Conservation (phyloP, 2,329 filamentous ascomycete species). For the Paracoccidioides brasiliensis region DNA sequence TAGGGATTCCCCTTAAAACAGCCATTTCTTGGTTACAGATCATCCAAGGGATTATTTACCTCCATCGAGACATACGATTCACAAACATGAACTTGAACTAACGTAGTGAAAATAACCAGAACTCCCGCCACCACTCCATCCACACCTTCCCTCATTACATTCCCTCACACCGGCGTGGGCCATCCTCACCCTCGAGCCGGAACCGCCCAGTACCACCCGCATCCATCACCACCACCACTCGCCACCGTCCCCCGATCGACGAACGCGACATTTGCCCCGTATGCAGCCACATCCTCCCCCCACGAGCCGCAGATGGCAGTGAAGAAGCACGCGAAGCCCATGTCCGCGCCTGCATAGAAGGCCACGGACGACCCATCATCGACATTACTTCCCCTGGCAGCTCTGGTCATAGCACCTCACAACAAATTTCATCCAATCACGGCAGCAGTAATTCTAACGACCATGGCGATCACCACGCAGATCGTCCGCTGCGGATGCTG, state of each 20-base stretch:
- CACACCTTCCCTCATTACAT: neutral
- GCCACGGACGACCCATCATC: constrained; percentile 12
- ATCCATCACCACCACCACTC: neutral
- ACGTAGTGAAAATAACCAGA: neutral
- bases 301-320: constrained; percentile 24
- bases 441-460: neutral
- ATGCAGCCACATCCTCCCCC: constrained; percentile 29
- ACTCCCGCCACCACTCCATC: constrained; percentile 2
- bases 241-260: constrained; percentile 17
- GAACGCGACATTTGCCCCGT: constrained; percentile 37
- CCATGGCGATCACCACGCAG: neutral
- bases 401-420: constrained; percentile 2
- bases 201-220: constrained; percentile 6
- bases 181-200: neutral
- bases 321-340: constrained; percentile 33
- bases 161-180: constrained; percentile 4
- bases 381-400: neutral
- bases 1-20: neutral
- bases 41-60: neutral
- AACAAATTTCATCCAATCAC: neutral
- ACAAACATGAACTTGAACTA: neutral
- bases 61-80: neutral
- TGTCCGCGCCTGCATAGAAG: constrained; percentile 33
- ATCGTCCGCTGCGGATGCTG: constrained; percentile 23
- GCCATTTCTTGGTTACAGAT: neutral